Evolutionary conservation across 2,329 filamentous ascomycete genomes (phyloP).

Genomic region (Neurospora sp.): DNA sequence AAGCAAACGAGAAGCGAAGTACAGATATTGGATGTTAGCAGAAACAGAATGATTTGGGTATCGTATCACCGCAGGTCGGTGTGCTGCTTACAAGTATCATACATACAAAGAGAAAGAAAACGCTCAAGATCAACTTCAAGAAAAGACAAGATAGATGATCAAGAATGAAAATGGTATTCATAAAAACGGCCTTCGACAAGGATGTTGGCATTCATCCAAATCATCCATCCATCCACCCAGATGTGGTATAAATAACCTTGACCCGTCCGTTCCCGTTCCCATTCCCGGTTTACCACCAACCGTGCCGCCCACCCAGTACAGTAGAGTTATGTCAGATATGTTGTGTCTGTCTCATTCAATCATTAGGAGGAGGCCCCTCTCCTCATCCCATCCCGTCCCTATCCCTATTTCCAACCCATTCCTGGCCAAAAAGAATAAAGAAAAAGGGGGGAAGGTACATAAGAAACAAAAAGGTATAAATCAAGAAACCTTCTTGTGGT

Average conservation of each 20-base stretch:
- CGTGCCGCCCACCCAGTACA: background rate
- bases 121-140: background rate
- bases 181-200: background rate
- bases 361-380: background rate
- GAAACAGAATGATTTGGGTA: background rate
- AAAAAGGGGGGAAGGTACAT: background rate
- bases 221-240: background rate
- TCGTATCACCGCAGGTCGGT: background rate
- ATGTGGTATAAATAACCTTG: background rate
- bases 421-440: background rate
- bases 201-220: background rate
- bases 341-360: background rate
- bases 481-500: background rate
- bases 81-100: background rate
- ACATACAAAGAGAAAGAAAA: background rate
- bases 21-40: background rate
- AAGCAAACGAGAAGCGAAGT: background rate
- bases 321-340: background rate
- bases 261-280: background rate
- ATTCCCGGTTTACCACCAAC: background rate
- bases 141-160: background rate
- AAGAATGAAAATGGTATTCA: background rate
- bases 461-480: background rate
- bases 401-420: background rate
- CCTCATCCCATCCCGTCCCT: background rate